These are phyloP conservation scores for Xylaria multiplex DNA, from an alignment of 2,329 filamentous ascomycete species.

Conservation along the genomic window DNA sequence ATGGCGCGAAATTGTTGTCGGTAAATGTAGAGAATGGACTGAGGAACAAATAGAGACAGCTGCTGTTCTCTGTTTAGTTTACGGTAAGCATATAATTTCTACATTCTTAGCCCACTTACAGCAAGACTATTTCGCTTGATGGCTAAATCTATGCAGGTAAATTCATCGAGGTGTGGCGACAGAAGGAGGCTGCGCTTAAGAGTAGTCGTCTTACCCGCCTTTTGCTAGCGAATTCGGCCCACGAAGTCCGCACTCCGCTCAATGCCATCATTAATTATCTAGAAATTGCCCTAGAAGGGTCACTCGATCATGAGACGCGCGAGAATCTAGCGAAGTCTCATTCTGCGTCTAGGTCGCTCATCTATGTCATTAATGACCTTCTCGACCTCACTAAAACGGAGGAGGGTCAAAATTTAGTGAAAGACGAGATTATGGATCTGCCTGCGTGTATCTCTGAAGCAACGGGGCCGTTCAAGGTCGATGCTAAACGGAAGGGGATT, in stretches of 20 bases:
- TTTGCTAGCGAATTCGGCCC: conserved; percentile 86
- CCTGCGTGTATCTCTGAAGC: conserved; percentile 78
- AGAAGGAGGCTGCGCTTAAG: conserved; percentile 86
- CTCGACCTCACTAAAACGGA: conserved; percentile 89
- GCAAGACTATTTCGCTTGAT: background rate
- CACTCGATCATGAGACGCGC: conserved; percentile 80
- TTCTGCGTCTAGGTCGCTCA: conserved; percentile 89
- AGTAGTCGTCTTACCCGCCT: conserved; percentile 82
- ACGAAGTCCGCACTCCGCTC: conserved; percentile 88
- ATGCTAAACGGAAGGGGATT: conserved; percentile 80
- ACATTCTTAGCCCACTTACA: no score
- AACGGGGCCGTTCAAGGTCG: conserved; percentile 75
- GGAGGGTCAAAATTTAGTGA: conserved; percentile 80
- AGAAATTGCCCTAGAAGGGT: conserved; percentile 87
- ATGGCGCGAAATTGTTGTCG: conserved; percentile 83
- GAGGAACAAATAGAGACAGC: conserved; percentile 91
- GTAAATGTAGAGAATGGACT: conserved; percentile 87
- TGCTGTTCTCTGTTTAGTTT: conserved; percentile 86
- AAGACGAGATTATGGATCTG: conserved; percentile 83
- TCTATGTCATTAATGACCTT: conserved; percentile 93
- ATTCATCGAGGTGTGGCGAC: conserved; percentile 93
- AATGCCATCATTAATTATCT: conserved; percentile 97
- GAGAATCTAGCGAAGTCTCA: conserved; percentile 87
- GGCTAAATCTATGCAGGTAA: conserved; percentile 54
- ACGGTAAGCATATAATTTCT: conserved; percentile 65